Conservation (phyloP, 1,139 yeast species). For the Pichia sp. region DNA sequence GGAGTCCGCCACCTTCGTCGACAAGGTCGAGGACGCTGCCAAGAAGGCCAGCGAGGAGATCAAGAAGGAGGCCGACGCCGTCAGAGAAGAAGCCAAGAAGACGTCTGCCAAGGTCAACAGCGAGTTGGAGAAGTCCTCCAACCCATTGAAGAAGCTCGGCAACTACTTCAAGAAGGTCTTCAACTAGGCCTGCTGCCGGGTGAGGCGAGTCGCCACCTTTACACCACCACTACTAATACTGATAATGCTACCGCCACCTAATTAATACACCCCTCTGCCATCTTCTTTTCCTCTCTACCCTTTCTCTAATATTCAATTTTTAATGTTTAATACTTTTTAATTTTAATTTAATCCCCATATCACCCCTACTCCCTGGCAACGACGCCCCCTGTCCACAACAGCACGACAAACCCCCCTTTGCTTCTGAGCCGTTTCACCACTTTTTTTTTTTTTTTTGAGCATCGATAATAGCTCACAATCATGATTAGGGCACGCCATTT, state of each 20-base stretch:
- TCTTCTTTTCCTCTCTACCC: constrained; percentile 4
- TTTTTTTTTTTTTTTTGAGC: too few relatives aligned
- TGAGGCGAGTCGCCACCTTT: not conserved
- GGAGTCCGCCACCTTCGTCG: constrained; percentile 11
- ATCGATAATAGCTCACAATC: too few relatives aligned
- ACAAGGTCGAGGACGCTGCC: constrained; percentile 16
- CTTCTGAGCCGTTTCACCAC: too few relatives aligned
- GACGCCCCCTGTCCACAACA: too few relatives aligned
- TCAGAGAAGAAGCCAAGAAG: constrained; percentile 18
- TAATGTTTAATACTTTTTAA: constrained; percentile 3
- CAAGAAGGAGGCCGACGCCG: constrained; percentile 18
- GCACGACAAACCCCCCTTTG: too few relatives aligned
- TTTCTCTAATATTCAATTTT: constrained; percentile 2
- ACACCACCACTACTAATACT: not conserved
- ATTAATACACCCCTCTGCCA: not conserved
- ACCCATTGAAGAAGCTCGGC: constrained; percentile 19
- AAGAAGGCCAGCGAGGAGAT: constrained; percentile 10
- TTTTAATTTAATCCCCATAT: not conserved
- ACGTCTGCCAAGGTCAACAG: constrained; percentile 15
- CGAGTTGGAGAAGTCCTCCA: constrained; percentile 17
- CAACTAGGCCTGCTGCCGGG: not conserved
- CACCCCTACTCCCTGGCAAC: not conserved
- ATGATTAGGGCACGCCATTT: too few relatives aligned
- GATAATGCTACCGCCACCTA: not conserved
- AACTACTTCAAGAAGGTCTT: constrained; percentile 7